These are phyloP conservation scores for Alternaria ethzedia DNA, from an alignment of 2,329 filamentous ascomycete genomes.

Conservation along the genomic window DNA sequence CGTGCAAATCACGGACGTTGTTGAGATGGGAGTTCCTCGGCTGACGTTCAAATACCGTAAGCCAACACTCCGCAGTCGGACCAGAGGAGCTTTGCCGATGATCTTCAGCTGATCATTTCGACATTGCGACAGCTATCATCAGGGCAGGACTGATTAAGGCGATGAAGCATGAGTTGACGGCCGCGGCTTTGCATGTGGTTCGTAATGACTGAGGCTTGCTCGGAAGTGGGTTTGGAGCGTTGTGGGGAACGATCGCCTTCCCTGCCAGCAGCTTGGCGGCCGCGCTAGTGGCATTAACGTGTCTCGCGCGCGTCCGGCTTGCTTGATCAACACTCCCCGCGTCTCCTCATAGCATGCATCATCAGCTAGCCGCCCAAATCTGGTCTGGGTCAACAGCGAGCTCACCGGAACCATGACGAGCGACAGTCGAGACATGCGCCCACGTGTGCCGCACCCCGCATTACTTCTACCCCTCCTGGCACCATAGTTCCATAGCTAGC, in stretches of 20 bases:
- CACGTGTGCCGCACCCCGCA: constrained; percentile 39
- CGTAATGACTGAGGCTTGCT: neutral
- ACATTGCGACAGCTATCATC: neutral
- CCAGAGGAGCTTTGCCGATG: neutral
- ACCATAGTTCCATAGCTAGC: constrained; percentile 31
- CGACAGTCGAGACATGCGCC: constrained; percentile 21
- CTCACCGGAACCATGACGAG: constrained; percentile 14
- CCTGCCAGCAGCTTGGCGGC: neutral
- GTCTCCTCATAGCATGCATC: constrained; percentile 7
- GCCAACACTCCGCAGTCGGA: neutral
- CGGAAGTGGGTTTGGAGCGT: neutral
- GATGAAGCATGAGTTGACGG: neutral
- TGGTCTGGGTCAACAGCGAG: constrained; percentile 6
- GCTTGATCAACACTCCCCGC: constrained; percentile 1
- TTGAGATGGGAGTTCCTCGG: neutral
- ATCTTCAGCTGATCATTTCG: neutral
- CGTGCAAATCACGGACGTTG: too few relatives aligned
- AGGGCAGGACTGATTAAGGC: neutral
- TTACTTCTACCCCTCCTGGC: constrained; percentile 36
- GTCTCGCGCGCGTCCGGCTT: neutral
- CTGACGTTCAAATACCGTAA: neutral
- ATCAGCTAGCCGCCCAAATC: constrained; percentile 10
- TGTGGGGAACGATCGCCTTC: neutral
- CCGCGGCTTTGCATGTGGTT: neutral
- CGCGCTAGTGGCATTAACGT: neutral